phyloP scores from a whole-genome alignment of 2,329 filamentous ascomycete species.

The Colletotrichum echinochloae region DNA sequence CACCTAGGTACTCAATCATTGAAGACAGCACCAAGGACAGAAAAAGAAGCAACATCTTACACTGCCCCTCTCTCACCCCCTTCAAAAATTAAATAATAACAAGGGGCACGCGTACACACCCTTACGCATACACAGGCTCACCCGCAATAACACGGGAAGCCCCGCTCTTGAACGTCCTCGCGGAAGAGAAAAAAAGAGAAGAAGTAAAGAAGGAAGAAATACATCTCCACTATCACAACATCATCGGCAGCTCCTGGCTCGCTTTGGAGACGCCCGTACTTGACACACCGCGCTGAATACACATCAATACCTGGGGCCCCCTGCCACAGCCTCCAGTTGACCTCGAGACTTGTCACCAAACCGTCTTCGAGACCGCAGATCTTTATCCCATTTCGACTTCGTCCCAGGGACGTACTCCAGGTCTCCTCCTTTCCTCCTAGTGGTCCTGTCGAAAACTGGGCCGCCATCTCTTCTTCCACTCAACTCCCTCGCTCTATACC shows the following conservation, averaged over 20 bases:
- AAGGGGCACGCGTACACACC: background rate
- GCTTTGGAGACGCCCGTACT: slow-evolving; percentile 22
- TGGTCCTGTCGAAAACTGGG: slow-evolving; percentile 39
- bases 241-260: slow-evolving; percentile 14
- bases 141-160: background rate
- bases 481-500: slow-evolving; percentile 13
- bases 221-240: background rate
- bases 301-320: slow-evolving; percentile 29
- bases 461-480: slow-evolving; percentile 27
- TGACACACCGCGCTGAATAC: slow-evolving; percentile 28
- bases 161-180: background rate
- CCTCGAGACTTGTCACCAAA: slow-evolving; percentile 39
- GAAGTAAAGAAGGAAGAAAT: background rate
- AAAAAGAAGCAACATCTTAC: slow-evolving; percentile 15
- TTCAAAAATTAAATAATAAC: slow-evolving; percentile 8
- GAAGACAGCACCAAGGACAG: background rate
- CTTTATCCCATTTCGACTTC: slow-evolving; percentile 33
- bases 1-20: background rate
- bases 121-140: background rate
- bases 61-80: background rate
- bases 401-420: slow-evolving; percentile 35
- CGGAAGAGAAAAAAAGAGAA: background rate
- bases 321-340: slow-evolving; percentile 37
- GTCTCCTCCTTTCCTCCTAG: slow-evolving; percentile 37
- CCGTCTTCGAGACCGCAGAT: slow-evolving; percentile 34